phyloP scores from a whole-genome alignment of 1,284 basidiomycete genomes.

The Laetiporus sulphureus region DNA sequence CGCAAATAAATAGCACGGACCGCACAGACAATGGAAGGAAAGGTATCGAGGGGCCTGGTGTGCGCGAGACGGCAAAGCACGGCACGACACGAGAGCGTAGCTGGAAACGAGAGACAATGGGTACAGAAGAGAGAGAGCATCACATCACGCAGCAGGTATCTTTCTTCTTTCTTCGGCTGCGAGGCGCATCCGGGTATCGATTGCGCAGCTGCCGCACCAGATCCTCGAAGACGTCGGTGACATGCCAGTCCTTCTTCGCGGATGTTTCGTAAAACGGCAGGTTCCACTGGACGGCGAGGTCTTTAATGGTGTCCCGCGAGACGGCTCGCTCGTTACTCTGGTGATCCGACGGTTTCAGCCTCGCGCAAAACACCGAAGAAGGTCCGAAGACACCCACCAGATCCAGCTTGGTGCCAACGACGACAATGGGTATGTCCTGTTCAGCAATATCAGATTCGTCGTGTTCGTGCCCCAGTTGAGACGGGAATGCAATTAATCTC shows the following conservation, averaged over 20 bases:
- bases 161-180: constrained; percentile 26
- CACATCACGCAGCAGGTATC: constrained; percentile 55
- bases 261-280: constrained; percentile 83
- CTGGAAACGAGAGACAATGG: too few relatives aligned
- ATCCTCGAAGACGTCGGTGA: constrained; percentile 74
- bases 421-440: constrained; percentile 71
- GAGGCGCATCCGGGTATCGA: constrained; percentile 46
- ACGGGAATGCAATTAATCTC: too few relatives aligned
- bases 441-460: constrained; percentile 3
- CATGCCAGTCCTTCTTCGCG: constrained; percentile 77
- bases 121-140: too few relatives aligned
- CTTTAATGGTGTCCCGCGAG: constrained; percentile 55
- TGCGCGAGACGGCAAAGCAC: too few relatives aligned
- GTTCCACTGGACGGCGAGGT: constrained; percentile 61
- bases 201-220: constrained; percentile 69
- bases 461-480: background rate
- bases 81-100: too few relatives aligned
- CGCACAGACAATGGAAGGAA: too few relatives aligned
- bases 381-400: constrained; percentile 31
- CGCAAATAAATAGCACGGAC: too few relatives aligned
- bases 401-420: constrained; percentile 88
- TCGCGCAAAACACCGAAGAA: background rate
- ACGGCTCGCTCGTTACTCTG: constrained; percentile 74
- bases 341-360: background rate
- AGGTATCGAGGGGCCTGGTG: too few relatives aligned